Evolutionary conservation across 1,139 yeast genomes (phyloP).

Genomic region (Kodamaea sp.): DNA sequence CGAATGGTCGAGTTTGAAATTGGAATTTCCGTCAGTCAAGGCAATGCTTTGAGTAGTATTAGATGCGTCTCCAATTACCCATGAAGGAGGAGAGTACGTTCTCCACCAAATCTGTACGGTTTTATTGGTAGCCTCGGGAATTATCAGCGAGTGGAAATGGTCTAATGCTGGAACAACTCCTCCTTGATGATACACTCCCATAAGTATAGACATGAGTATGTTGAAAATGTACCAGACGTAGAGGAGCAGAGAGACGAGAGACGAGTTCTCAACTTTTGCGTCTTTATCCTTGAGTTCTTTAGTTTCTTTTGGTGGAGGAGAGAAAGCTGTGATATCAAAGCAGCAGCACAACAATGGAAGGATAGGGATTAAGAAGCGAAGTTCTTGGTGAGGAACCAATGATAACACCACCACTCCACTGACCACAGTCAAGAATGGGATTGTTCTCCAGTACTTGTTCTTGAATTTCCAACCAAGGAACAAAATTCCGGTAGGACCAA

Average conservation of each 20-base stretch:
- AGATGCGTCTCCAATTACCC: slow-evolving; percentile 60
- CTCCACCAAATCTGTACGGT: slow-evolving; percentile 80
- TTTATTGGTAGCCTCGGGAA: slow-evolving; percentile 17
- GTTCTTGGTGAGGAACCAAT: slow-evolving; percentile 85
- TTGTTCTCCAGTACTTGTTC: slow-evolving; percentile 40
- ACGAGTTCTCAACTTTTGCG: slow-evolving; percentile 6
- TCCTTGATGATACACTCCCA: slow-evolving; percentile 88
- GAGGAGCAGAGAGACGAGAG: slow-evolving; percentile 25
- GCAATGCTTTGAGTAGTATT: slow-evolving; percentile 20
- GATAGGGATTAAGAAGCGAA: slow-evolving; percentile 77
- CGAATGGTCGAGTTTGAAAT: slow-evolving; percentile 12
- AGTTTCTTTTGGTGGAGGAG: not conserved
- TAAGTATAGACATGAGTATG: slow-evolving; percentile 53
- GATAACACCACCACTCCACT: slow-evolving; percentile 69
- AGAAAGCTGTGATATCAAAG: slow-evolving; percentile 43
- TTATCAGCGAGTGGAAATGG: slow-evolving; percentile 20
- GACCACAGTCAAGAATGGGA: slow-evolving; percentile 58
- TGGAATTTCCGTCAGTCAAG: slow-evolving; percentile 16
- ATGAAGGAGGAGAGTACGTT: slow-evolving; percentile 89
- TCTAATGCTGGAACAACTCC: slow-evolving; percentile 76
- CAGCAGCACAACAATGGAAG: slow-evolving; percentile 72
- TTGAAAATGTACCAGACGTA: slow-evolving; percentile 69
- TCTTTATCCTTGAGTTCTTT: not conserved
- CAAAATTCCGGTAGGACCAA: slow-evolving; percentile 69
- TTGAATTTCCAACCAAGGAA: slow-evolving; percentile 38